Evolutionary conservation across 306 rosid genomes (phyloP).

Genomic region (Rubus idaeus): DNA sequence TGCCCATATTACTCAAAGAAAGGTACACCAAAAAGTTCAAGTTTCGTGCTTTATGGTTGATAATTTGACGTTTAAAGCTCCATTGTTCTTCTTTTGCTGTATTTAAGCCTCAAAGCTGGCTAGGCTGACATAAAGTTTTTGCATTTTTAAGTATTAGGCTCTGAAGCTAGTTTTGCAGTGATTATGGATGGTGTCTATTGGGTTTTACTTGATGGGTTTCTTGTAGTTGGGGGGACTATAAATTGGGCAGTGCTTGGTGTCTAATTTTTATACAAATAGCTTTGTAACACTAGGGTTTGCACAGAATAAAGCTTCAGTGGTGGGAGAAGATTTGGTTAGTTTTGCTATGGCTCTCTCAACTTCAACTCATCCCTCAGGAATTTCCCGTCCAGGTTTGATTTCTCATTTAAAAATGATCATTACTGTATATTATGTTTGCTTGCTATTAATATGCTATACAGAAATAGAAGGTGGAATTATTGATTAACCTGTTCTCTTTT

Average conservation of each 20-base stretch:
- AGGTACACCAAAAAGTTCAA: neutral
- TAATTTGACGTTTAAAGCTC: conserved; percentile 16
- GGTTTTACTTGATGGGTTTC: neutral
- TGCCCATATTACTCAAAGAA: neutral
- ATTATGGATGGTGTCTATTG: conserved; percentile 12
- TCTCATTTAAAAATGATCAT: neutral
- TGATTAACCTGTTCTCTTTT: neutral
- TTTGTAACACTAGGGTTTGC: conserved; percentile 19
- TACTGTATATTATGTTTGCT: neutral
- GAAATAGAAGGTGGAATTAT: conserved; percentile 2
- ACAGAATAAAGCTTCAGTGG: conserved; percentile 17
- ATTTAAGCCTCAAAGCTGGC: too few relatives aligned
- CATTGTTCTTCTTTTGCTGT: neutral
- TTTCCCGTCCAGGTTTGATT: conserved; percentile 55
- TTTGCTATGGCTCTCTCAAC: conserved; percentile 54
- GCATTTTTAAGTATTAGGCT: neutral
- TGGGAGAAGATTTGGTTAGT: conserved; percentile 22
- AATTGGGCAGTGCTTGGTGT: conserved; percentile 23
- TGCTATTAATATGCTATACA: neutral
- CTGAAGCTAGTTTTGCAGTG: conserved; percentile 4
- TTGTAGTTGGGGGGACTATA: too few relatives aligned
- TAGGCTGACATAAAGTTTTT: neutral
- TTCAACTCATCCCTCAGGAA: conserved; percentile 44
- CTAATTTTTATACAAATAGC: conserved; percentile 16
- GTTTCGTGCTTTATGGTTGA: conserved; percentile 12